Base-by-base conservation (phyloP, 1,139 yeast genomes). In the Geotrichum reessii region DNA sequence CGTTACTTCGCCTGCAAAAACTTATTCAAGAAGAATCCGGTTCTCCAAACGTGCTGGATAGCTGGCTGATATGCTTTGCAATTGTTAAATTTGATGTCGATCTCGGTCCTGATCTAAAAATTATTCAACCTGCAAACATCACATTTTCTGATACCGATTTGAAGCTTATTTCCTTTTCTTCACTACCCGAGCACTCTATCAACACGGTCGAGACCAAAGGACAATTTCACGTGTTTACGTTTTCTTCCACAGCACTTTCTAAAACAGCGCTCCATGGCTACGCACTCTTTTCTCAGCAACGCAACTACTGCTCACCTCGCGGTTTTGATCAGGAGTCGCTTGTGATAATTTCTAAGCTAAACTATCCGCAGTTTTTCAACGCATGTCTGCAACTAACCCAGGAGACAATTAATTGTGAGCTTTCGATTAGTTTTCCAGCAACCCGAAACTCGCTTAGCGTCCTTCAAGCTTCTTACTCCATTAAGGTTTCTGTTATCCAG, bases 31-130 rank as follows among this genome's bases (percentile, higher is more conserved):
- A 56, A n/a, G 61, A 59, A 44, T 48, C 52, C 28, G 56, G 57
- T 47, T 58, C 64, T 14, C 64, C 65, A 9, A 54, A 59, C n/a
- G 40, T 57, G 22, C 58, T 62, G n/a, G 60, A 61, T 28, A 62
- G 66, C 27, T 70, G 71, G 73, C 59, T 66, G 40, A 50, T 61
- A 28, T 68, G 72, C 57, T 64, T 70, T 51, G 58, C 70, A 44
- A 66, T 70, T 53, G 69, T 71, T n/a, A 71, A 70, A 55, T 71
- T 71, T 61, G 73, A 71, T 56, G 69, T 68, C 12, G 69, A 71
- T 55, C 62, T 71, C 9, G 74, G 74, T 1, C 74, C 74, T 0
- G 72, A 68, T 55, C 64, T 69, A 52, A 69, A 69, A 57, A 57
- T 69, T 44, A 66, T 69, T 42, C 64, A 70, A n/a, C 72, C 72